These are phyloP conservation scores for Plasmodium relictum DNA, from an alignment of 169 alveolate genomes.

Conservation along the genomic window DNA sequence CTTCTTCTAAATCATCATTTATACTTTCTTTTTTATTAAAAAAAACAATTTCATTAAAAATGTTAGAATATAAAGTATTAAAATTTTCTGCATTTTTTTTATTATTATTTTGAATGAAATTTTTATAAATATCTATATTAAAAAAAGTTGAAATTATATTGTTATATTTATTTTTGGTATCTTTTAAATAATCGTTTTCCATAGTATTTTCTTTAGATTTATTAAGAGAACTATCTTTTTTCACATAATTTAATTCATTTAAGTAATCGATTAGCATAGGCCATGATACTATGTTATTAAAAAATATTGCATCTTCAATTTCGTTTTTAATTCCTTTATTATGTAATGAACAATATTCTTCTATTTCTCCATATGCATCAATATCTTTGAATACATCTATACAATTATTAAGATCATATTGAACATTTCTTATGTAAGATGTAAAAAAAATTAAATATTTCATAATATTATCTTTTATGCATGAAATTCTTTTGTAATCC, in stretches of 20 bases:
- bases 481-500: constrained; percentile 63
- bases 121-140: constrained; percentile 32
- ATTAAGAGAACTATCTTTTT: not conserved
- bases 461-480: constrained; percentile 65
- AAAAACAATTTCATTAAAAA: constrained; percentile 63
- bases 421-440: constrained; percentile 61
- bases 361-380: constrained; percentile 39
- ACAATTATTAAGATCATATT: constrained; percentile 51
- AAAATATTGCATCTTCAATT: constrained; percentile 18
- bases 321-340: constrained; percentile 6
- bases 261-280: constrained; percentile 64
- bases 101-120: constrained; percentile 18
- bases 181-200: not conserved
- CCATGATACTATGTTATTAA: constrained; percentile 63
- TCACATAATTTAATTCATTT: constrained; percentile 20
- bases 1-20: not conserved
- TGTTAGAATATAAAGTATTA: constrained; percentile 21
- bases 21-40: constrained; percentile 26
- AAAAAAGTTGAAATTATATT: constrained; percentile 29
- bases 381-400: constrained; percentile 55
- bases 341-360: constrained; percentile 31
- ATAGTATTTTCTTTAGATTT: not conserved
- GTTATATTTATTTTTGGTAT: constrained; percentile 16
- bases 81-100: not conserved
- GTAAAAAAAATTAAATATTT: constrained; percentile 70